A percentile compares a stretch with the other conserved stretches of the same genome.
Evolutionary conservation across 2,329 filamentous ascomycete genomes (phyloP).

Genomic region (Fusarium xylarioides): DNA sequence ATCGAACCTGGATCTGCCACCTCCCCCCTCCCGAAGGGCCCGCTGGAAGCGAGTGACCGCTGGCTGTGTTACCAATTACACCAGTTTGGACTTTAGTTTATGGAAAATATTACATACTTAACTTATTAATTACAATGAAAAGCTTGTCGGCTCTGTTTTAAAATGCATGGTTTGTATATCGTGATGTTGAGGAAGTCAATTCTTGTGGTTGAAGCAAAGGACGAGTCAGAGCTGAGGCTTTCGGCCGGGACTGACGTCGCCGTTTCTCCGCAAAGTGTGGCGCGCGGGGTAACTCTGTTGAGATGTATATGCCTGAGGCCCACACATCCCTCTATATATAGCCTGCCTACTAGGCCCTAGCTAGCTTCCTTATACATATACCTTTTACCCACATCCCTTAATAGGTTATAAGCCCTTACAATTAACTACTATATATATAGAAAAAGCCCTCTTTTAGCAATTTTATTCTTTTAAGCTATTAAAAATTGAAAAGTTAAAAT

Average conservation of each 20-base stretch:
- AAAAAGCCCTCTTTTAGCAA: no score
- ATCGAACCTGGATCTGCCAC: background rate
- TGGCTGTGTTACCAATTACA: background rate
- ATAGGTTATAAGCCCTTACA: no score
- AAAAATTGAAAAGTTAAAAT: no score
- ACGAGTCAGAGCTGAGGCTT: background rate
- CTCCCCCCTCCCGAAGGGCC: background rate
- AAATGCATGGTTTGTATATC: background rate
- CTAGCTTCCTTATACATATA: no score
- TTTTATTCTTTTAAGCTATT: no score
- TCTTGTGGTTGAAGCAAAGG: background rate
- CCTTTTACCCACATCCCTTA: no score
- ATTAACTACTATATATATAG: no score
- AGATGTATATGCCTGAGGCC: no score
- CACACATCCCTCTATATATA: no score
- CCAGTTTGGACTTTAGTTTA: background rate
- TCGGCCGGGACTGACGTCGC: background rate
- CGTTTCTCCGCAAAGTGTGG: constrained; percentile 22
- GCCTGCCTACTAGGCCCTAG: no score
- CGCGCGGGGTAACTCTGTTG: constrained; percentile 29
- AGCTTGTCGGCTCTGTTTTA: background rate
- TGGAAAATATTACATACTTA: background rate
- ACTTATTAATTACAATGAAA: background rate
- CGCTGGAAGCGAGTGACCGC: background rate
- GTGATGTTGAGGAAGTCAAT: background rate